Conservation (phyloP, 2,329 filamentous ascomycete species). For the Penicillium sp. region DNA sequence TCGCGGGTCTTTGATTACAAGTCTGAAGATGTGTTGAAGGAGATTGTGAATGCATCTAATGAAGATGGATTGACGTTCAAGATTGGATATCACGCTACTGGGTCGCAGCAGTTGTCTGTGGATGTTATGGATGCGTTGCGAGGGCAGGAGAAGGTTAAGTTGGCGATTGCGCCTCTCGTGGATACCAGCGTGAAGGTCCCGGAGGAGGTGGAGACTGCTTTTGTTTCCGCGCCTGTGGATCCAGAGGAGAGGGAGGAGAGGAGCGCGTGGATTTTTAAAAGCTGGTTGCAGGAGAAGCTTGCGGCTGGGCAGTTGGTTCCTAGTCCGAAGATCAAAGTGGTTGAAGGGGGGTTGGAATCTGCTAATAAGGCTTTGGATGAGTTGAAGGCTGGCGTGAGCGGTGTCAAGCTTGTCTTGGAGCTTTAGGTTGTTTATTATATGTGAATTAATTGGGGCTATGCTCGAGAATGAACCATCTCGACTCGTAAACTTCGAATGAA, state of each 20-base stretch:
- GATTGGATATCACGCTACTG: slow-evolving; percentile 3
- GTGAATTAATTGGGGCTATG: background rate
- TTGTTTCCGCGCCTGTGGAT: slow-evolving; percentile 13
- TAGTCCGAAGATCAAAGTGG: slow-evolving; percentile 19
- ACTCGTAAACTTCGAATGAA: background rate
- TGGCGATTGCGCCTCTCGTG: slow-evolving; percentile 11
- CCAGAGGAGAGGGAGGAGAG: slow-evolving; percentile 6
- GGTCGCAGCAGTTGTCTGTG: slow-evolving; percentile 6
- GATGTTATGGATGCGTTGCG: slow-evolving; percentile 5
- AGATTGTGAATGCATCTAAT: slow-evolving; percentile 6
- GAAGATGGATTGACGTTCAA: slow-evolving; percentile 8
- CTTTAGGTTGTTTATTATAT: background rate
- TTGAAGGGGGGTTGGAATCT: slow-evolving; percentile 17
- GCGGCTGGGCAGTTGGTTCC: slow-evolving; percentile 15
- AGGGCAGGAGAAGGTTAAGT: background rate
- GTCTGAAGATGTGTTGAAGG: slow-evolving; percentile 12
- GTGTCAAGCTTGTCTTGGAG: slow-evolving; percentile 23
- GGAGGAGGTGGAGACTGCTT: slow-evolving; percentile 6
- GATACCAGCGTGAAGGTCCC: slow-evolving; percentile 6
- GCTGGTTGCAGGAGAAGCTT: slow-evolving; percentile 18
- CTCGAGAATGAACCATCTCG: background rate
- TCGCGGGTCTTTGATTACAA: slow-evolving; percentile 43
- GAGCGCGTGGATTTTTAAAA: slow-evolving; percentile 12
- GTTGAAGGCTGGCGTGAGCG: slow-evolving; percentile 22
- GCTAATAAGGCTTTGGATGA: slow-evolving; percentile 21